Conservation (phyloP, 2,329 filamentous ascomycete genomes). For the Talaromyces funiculosus region DNA sequence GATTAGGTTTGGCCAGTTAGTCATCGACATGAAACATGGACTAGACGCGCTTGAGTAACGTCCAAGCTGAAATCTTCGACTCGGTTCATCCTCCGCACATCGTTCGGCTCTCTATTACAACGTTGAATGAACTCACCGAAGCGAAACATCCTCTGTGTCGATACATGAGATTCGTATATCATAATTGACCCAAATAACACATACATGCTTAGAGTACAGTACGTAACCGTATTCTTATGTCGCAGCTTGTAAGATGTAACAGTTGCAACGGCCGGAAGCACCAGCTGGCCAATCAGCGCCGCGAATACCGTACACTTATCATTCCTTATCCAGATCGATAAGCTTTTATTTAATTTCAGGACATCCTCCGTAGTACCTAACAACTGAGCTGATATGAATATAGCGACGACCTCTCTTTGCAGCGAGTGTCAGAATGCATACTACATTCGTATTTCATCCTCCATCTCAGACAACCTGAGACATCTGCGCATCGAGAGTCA, state of each 20-base stretch:
- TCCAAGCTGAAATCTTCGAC: not conserved
- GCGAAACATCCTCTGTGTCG: too few species aligned
- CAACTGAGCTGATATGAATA: not conserved
- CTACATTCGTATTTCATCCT: not conserved
- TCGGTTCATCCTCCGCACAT: not conserved
- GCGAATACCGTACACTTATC: not conserved
- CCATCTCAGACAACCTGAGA: not conserved
- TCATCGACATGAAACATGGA: not conserved
- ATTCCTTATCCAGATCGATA: not conserved
- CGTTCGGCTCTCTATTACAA: not conserved
- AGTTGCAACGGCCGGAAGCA: slow-evolving; percentile 6
- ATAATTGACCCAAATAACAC: too few species aligned
- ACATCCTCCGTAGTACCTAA: not conserved
- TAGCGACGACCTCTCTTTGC: too few species aligned
- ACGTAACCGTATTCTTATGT: not conserved
- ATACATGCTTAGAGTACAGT: not conserved
- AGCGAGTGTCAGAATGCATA: too few species aligned
- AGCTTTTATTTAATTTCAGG: too few species aligned
- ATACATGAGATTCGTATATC: not conserved
- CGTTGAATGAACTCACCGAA: too few species aligned
- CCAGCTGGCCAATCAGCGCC: slow-evolving; percentile 2
- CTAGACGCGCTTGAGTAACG: too few species aligned
- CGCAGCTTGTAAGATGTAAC: slow-evolving; percentile 10
- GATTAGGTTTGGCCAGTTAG: not conserved
- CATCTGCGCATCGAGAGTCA: not conserved